Evolutionary conservation across 352 stramenopile species (phyloP), one percentile per base, ranked within the genome.

Genomic region (Phytophthora litchii): DNA sequence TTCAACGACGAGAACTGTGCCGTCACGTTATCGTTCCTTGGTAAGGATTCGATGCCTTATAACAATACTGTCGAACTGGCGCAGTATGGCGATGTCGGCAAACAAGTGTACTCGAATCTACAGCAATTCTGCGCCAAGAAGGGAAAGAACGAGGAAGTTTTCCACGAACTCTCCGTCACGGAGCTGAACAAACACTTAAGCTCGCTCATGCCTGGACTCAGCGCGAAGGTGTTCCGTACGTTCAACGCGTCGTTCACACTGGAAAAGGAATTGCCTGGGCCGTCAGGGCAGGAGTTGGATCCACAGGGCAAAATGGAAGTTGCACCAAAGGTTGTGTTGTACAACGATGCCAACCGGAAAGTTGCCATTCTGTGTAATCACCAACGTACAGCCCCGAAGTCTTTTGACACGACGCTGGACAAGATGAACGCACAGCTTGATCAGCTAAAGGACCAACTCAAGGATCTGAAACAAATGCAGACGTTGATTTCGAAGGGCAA

Each of bases 351-450:
- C n/a, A 99, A 99, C 82, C 90, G 97, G n/a, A 97, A 99, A 85
- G 98, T 99, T 14, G 97, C 98, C 16, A 99, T 99, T 67, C 74
- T 99, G 41, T 99, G 98, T 88, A 99, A 99, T 82, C 98, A 99
- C 80, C 98, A 99, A 72, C 87, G 94, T 41, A 99, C 97, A 25
- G 97, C 99, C 16, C 97, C 97, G 54, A 99, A 99, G 72, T 96
- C 90, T 23, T 97, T 98, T 61, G 94, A 99, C 66, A 92, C 77
- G 3, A 91, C 88, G 27, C 67, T 99, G 5, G 96, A 98, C 67
- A 98, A 96, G 62, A 95, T 99, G 65, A 89, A 87, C n/a, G 82
- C 78, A 23, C 94, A 98, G 53, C 67, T 99, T 21, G 83, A 91
- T 16, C 83, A 96, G 48, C 70, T 99, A 13, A 97, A 98, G 62